Percentiles rank a stretch among this genome's conserved stretches.
These are phyloP conservation scores for Vaccinium macrocarpon DNA, from an alignment of 148 eudicot genomes.

Conservation along the genomic window DNA sequence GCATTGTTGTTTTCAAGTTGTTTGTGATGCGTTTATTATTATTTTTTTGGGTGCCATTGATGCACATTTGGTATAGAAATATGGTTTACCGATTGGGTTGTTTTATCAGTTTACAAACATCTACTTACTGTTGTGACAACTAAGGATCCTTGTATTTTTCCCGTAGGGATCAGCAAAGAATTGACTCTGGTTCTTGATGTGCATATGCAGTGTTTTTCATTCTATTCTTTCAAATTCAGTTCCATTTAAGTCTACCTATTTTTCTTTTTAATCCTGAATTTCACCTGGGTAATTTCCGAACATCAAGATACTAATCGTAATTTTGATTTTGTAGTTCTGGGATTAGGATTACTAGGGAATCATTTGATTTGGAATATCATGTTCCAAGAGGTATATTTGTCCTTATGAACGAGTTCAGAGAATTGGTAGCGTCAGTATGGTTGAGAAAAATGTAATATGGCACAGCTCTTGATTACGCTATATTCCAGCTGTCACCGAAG, in stretches of 20 bases:
- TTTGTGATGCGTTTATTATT: too few species aligned
- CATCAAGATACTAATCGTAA: background rate
- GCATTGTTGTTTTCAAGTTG: conserved; percentile 13
- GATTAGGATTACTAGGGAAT: background rate
- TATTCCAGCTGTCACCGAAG: conserved; percentile 77
- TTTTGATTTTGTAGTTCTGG: conserved; percentile 4
- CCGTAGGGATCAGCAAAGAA: background rate
- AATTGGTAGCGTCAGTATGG: conserved; percentile 2
- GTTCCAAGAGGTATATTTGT: background rate
- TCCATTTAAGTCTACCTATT: background rate
- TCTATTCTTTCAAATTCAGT: background rate
- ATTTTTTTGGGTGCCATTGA: too few species aligned
- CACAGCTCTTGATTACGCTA: conserved; percentile 78
- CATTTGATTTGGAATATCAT: conserved; percentile 11
- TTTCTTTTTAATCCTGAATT: too few species aligned
- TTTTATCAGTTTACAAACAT: background rate
- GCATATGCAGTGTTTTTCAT: background rate
- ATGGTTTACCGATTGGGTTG: background rate
- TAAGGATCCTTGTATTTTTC: background rate
- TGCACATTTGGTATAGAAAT: conserved; percentile 10
- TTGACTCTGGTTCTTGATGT: background rate
- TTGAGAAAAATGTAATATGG: conserved; percentile 55
- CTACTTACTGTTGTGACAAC: background rate
- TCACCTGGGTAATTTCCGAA: background rate
- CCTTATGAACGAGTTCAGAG: background rate